Percentiles rank a stretch among this genome's conserved stretches.
Conservation (phyloP, 352 stramenopile genomes). For the Phytophthora citricola region DNA sequence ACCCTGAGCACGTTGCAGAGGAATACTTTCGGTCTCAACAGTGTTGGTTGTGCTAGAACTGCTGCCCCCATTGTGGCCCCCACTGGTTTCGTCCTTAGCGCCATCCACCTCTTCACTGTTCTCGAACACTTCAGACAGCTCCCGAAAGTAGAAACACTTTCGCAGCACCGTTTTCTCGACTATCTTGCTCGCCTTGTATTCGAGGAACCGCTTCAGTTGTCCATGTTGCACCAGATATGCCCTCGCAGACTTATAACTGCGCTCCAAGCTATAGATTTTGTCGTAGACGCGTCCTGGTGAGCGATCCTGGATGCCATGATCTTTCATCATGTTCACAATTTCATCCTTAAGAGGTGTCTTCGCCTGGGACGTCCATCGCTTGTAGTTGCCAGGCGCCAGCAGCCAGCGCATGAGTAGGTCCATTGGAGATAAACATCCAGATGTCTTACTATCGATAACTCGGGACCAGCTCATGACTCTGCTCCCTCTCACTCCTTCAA, state of each 20-base stretch:
- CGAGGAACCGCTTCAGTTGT: background rate
- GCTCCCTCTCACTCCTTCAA: too few species aligned
- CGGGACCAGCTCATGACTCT: background rate
- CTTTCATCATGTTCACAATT: constrained; percentile 4
- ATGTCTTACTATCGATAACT: background rate
- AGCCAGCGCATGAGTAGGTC: constrained; percentile 9
- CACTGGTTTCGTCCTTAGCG: too few species aligned
- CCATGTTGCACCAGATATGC: background rate
- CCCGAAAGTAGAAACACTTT: background rate
- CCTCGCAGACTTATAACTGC: background rate
- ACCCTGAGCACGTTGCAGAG: too few species aligned
- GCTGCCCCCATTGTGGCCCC: too few species aligned
- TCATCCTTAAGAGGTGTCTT: background rate
- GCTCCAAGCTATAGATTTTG: constrained; percentile 7
- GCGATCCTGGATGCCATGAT: background rate
- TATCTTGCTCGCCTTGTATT: background rate
- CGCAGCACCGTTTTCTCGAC: background rate
- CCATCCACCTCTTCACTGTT: background rate
- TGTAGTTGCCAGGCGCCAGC: constrained; percentile 7
- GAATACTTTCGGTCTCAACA: too few species aligned
- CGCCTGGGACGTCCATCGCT: background rate
- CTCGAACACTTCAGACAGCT: constrained; percentile 3
- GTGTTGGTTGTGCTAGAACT: too few species aligned
- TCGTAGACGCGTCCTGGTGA: background rate
- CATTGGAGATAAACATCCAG: background rate